Base-by-base conservation (phyloP, 2,329 filamentous ascomycete genomes). In the Furcasterigmium furcatum region DNA sequence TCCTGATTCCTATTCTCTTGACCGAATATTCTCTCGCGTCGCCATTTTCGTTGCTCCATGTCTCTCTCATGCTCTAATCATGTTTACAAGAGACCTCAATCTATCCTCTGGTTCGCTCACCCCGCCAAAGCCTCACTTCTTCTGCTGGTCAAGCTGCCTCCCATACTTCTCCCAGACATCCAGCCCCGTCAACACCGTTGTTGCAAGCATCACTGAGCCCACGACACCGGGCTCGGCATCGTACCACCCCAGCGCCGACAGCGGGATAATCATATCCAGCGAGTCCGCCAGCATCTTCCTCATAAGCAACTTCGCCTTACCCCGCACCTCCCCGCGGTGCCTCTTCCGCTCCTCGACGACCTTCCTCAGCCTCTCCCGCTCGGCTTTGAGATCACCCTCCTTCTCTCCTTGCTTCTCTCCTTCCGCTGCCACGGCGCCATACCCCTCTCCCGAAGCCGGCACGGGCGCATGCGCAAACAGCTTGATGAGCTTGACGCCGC, bases 401-500 rank as follows among this genome's bases (percentile, higher is more conserved):
- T 57, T 53, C 24, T 50, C 46, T 13, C 38, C 43, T 24, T 46
- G 51, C 42, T 52, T 44, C 36, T 51, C 34, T 21, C 41, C 45
- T 18, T 22, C 43, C 16, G 9, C 45, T 20, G 49, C 45, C 7
- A 53, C 55, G 12, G 55, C 57, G 13, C 53, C 58, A 25, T 61
- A 59, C 22, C 53, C 63, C 22, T 56, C 57, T 1, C 59, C 60
- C 1, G 56, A 45, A 44, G 53, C 52, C 8, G 69, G 62, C 9
- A 67, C 63, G 3, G 69, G 63, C 16, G 61, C 59, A 20, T 62
- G 59, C 6, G 63, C 62, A 24, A 66, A 48, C 12, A 70, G 49
- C 38, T 59, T 61, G n/a, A 65, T 46, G 32, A 79, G 58, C 49
- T 69, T 63, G 48, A 79, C 52, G 25, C 71, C 24, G 2, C 69